Evolutionary conservation across 345 rosid genomes (phyloP).

Genomic region (Ceriops zippeliana): DNA sequence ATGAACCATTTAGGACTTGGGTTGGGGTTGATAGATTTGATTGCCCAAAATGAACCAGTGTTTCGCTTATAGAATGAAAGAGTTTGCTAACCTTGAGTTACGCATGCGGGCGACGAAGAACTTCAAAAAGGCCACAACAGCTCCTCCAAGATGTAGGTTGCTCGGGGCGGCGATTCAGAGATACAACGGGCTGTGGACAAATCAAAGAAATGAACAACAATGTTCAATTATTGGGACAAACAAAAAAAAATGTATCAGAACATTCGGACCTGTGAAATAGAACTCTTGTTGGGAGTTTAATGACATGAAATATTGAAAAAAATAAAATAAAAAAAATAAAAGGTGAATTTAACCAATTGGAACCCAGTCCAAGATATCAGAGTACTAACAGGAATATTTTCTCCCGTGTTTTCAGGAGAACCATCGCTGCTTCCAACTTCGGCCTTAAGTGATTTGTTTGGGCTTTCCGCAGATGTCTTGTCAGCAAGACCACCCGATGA

Average conservation of each 20-base stretch:
- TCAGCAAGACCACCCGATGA: constrained; percentile 29
- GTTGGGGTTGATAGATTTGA: neutral
- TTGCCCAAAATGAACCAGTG: neutral
- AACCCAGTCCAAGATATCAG: neutral
- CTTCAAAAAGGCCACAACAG: constrained; percentile 71
- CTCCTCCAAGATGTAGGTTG: constrained; percentile 61
- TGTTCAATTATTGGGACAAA: neutral
- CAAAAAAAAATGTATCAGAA: neutral
- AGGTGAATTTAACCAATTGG: neutral
- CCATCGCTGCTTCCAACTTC: constrained; percentile 25
- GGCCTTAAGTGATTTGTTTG: constrained; percentile 1
- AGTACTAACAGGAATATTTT: constrained; percentile 42
- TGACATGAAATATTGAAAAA: too few relatives aligned
- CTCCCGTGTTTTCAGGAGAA: constrained; percentile 26
- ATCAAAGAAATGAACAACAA: neutral
- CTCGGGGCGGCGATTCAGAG: constrained; percentile 19
- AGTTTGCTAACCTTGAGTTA: constrained; percentile 13
- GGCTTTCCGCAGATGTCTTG: constrained; percentile 13
- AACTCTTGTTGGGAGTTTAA: too few relatives aligned
- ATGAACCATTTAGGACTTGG: too few relatives aligned
- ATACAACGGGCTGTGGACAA: constrained; percentile 30
- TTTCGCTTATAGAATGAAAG: neutral
- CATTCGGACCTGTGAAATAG: too few relatives aligned
- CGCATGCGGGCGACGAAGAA: constrained; percentile 40
- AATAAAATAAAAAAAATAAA: neutral